These are phyloP conservation scores for Starmerella powellii DNA, from an alignment of 805 yeast species.

Conservation along the genomic window DNA sequence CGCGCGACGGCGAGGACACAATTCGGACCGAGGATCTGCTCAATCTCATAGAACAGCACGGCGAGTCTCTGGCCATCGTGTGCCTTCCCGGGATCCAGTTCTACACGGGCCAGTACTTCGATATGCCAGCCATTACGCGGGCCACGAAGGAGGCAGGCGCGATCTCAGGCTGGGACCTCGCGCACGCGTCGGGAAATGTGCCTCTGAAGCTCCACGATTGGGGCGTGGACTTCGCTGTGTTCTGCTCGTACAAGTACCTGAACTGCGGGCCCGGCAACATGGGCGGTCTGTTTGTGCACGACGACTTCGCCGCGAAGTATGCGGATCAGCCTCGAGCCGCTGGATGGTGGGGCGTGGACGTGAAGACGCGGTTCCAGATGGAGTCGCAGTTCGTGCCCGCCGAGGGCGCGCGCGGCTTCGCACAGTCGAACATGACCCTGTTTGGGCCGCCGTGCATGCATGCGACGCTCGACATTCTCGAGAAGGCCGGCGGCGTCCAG, in stretches of 20 bases:
- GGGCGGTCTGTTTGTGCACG: conserved; percentile 74
- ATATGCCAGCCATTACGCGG: conserved; percentile 56
- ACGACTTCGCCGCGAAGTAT: conserved; percentile 23
- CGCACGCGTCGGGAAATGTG: conserved; percentile 89
- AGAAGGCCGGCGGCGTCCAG: conserved; percentile 50
- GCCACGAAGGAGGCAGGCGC: conserved; percentile 43
- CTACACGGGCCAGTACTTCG: conserved; percentile 81
- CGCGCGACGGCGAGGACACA: conserved; percentile 45
- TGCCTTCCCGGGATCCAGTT: conserved; percentile 83
- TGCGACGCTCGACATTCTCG: conserved; percentile 51
- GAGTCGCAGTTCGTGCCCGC: conserved; percentile 65
- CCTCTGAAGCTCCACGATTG: conserved; percentile 68
- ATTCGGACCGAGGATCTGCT: conserved; percentile 55
- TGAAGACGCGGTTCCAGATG: conserved; percentile 65
- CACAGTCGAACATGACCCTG: conserved; percentile 86
- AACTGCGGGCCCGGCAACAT: conserved; percentile 92
- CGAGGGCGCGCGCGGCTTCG: conserved; percentile 71
- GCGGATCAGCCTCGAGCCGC: conserved; percentile 53
- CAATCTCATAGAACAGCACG: conserved; percentile 40
- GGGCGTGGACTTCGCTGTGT: conserved; percentile 85
- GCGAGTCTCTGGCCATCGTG: conserved; percentile 55
- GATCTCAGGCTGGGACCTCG: conserved; percentile 81
- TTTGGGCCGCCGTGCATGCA: conserved; percentile 65
- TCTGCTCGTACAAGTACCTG: conserved; percentile 87
- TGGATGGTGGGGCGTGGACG: conserved; percentile 96